Percentiles rank a stretch among this genome's conserved stretches.
phyloP scores from a whole-genome alignment of 176 grass and related monocot genomes.

The Cenchrus purpureus region DNA sequence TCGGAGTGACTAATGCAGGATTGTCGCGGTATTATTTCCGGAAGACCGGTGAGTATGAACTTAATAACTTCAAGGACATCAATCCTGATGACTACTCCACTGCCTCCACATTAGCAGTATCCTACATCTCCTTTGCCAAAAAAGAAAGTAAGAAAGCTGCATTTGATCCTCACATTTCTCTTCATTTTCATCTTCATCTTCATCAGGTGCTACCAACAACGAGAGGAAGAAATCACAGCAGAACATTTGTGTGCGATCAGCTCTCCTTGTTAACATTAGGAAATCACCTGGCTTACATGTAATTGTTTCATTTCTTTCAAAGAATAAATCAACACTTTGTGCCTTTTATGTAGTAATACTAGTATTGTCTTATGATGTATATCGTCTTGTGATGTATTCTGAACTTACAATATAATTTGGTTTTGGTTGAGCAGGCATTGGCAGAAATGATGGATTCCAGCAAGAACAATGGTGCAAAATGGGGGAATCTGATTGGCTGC shows the following conservation, averaged over 20 bases:
- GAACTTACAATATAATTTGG: neutral
- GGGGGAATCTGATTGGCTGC: conserved; percentile 82
- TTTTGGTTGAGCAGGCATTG: conserved; percentile 58
- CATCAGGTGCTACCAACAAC: conserved; percentile 42
- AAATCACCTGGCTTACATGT: conserved; percentile 74
- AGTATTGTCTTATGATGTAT: too few species aligned
- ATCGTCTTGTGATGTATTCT: neutral
- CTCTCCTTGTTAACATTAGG: conserved; percentile 84
- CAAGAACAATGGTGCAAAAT: conserved; percentile 49
- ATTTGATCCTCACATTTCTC: neutral
- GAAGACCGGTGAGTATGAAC: conserved; percentile 49
- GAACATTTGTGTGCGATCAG: conserved; percentile 55
- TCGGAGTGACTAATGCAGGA: conserved; percentile 70
- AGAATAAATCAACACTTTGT: neutral
- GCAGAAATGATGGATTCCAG: conserved; percentile 70
- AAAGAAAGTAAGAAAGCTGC: neutral
- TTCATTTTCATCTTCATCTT: neutral
- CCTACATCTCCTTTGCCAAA: neutral
- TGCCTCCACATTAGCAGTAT: neutral
- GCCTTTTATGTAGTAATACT: neutral
- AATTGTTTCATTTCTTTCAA: neutral
- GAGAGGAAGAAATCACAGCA: conserved; percentile 29
- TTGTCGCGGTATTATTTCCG: conserved; percentile 75
- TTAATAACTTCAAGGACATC: neutral
- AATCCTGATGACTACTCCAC: neutral